phyloP scores from a whole-genome alignment of 371 early-diverging fungal genomes.

The Mucor irregularis region DNA sequence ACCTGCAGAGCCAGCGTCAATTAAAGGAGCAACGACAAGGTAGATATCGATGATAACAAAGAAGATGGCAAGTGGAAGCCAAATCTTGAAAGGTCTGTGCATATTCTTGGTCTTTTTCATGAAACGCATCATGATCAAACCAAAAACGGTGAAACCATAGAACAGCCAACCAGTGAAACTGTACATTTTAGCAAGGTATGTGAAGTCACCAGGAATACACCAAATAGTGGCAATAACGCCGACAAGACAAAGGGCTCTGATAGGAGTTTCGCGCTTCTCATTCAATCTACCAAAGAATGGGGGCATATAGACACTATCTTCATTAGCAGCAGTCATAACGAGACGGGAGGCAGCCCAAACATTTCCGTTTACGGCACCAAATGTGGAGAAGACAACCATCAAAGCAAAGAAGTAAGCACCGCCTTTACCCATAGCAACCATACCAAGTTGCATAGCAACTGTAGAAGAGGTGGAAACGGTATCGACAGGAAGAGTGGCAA shows the following conservation, averaged over 20 bases:
- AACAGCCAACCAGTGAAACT: slow-evolving; percentile 61
- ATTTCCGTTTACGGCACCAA: slow-evolving; percentile 49
- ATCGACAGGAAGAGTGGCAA: slow-evolving; percentile 48
- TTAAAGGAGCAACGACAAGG: slow-evolving; percentile 40
- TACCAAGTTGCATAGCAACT: slow-evolving; percentile 51
- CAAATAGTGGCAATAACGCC: slow-evolving; percentile 46
- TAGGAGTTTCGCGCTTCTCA: slow-evolving; percentile 42
- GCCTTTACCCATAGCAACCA: slow-evolving; percentile 47
- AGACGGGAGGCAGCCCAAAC: slow-evolving; percentile 47
- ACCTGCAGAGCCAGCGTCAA: slow-evolving; percentile 40
- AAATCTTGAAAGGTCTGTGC: slow-evolving; percentile 37
- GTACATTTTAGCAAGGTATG: slow-evolving; percentile 59
- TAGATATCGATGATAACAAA: slow-evolving; percentile 36
- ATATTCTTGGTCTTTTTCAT: slow-evolving; percentile 28
- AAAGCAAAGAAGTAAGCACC: slow-evolving; percentile 56
- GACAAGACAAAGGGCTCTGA: slow-evolving; percentile 37
- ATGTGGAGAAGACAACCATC: slow-evolving; percentile 52
- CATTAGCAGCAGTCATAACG: slow-evolving; percentile 40
- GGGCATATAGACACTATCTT: slow-evolving; percentile 50
- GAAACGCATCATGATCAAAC: slow-evolving; percentile 38
- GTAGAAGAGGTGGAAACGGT: slow-evolving; percentile 32
- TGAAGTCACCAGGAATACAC: slow-evolving; percentile 52
- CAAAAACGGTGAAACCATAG: slow-evolving; percentile 46
- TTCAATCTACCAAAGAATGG: slow-evolving; percentile 40
- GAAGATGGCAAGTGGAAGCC: slow-evolving; percentile 36